These are phyloP conservation scores for Solanum etuberosum DNA, from an alignment of 257 asterid genomes.

Conservation along the genomic window DNA sequence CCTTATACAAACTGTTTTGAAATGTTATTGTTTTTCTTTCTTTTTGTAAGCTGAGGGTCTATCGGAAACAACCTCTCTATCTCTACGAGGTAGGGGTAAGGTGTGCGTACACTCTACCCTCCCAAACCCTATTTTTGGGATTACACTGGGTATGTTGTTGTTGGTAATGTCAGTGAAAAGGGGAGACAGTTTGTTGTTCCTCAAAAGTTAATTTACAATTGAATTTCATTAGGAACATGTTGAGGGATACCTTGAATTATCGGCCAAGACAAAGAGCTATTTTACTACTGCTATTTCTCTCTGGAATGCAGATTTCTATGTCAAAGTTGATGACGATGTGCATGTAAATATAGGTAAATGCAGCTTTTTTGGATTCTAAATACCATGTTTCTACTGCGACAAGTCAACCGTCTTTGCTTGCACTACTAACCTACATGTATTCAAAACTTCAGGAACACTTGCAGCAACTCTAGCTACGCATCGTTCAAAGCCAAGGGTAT, in stretches of 20 bases:
- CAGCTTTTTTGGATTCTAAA: background rate
- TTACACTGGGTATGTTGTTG: background rate
- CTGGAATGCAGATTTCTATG: constrained; percentile 89
- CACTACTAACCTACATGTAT: background rate
- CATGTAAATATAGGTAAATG: constrained; percentile 68
- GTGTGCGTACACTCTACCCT: background rate
- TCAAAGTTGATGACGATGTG: constrained; percentile 85
- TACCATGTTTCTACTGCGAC: background rate
- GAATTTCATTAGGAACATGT: constrained; percentile 50
- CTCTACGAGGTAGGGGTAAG: background rate
- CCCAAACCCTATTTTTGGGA: background rate
- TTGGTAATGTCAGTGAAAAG: constrained; percentile 14
- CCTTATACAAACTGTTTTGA: background rate
- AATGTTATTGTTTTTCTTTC: too few species aligned
- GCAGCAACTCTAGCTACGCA: constrained; percentile 46
- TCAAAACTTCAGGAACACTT: constrained; percentile 24
- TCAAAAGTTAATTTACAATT: background rate
- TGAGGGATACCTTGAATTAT: constrained; percentile 80
- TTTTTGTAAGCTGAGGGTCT: background rate
- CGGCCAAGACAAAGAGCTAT: constrained; percentile 73
- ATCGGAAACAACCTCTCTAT: background rate
- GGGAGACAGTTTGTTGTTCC: background rate
- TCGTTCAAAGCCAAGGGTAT: constrained; percentile 39
- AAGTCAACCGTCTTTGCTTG: background rate
- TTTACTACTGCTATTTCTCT: constrained; percentile 60